A percentile compares a stretch with the other conserved stretches of the same genome.
These are phyloP conservation scores for Solanum etuberosum DNA, from an alignment of 257 asterid species.

Conservation along the genomic window DNA sequence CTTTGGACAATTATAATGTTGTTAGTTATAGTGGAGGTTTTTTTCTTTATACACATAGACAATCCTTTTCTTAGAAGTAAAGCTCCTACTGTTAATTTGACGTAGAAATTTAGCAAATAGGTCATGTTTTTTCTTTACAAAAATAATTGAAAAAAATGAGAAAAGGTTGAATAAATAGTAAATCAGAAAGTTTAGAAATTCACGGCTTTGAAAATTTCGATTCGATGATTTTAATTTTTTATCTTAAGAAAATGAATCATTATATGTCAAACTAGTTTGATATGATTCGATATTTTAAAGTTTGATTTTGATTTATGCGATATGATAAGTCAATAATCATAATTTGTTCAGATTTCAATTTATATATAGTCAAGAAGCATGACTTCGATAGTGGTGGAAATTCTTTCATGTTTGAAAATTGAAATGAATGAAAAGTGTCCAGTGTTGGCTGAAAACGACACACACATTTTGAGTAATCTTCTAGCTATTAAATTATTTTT, in stretches of 20 bases:
- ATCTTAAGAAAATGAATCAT: too few species aligned
- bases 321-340: background rate
- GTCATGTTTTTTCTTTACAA: background rate
- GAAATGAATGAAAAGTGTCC: background rate
- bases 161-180: background rate
- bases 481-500: background rate
- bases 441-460: background rate
- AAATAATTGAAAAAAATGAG: background rate
- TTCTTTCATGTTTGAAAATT: background rate
- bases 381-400: background rate
- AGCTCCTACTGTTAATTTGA: background rate
- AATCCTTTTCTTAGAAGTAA: background rate
- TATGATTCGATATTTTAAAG: background rate
- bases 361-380: background rate
- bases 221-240: background rate
- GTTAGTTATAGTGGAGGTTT: background rate
- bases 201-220: background rate
- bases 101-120: background rate
- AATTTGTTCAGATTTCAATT: background rate
- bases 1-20: background rate
- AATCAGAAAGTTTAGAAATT: background rate
- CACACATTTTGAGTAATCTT: background rate
- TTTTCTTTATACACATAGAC: background rate
- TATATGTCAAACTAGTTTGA: background rate
- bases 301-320: background rate